These are phyloP conservation scores for Neocucurbitaria cava DNA, from an alignment of 2,329 filamentous ascomycete genomes.

Conservation along the genomic window DNA sequence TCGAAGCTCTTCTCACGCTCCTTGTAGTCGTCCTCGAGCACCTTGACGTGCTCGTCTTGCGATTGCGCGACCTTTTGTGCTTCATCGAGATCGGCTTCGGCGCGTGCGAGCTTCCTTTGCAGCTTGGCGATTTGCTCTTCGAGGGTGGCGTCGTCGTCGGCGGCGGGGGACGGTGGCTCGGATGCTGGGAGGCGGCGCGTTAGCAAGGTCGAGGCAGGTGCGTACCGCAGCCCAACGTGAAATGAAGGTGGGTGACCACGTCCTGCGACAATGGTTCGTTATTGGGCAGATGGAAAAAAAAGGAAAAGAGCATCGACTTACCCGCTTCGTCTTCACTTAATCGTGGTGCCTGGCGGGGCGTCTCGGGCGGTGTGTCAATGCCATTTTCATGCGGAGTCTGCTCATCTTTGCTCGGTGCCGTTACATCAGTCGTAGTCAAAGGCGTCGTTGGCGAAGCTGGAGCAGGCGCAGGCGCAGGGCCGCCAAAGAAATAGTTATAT, in stretches of 20 bases:
- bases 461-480: constrained; percentile 23
- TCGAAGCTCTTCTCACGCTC: constrained; percentile 40
- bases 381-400: constrained; percentile 30
- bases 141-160: constrained; percentile 40
- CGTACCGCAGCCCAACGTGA: constrained; percentile 23
- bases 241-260: constrained; percentile 25
- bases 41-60: constrained; percentile 38
- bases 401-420: constrained; percentile 27
- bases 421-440: constrained; percentile 31
- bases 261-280: constrained; percentile 26
- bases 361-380: constrained; percentile 45
- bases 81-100: constrained; percentile 43
- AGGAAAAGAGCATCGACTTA: constrained; percentile 20
- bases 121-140: constrained; percentile 43
- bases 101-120: constrained; percentile 37
- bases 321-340: constrained; percentile 23
- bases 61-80: constrained; percentile 39
- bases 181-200: constrained; percentile 28
- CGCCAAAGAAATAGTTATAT: constrained; percentile 51
- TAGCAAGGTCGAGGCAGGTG: constrained; percentile 25
- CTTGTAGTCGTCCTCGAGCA: constrained; percentile 42
- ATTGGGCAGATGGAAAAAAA: constrained; percentile 29
- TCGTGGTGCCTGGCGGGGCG: constrained; percentile 29
- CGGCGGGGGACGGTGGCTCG: constrained; percentile 36
- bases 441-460: constrained; percentile 38